phyloP scores from a whole-genome alignment of 805 yeast genomes.

The Saccharomycopsis olivae region DNA sequence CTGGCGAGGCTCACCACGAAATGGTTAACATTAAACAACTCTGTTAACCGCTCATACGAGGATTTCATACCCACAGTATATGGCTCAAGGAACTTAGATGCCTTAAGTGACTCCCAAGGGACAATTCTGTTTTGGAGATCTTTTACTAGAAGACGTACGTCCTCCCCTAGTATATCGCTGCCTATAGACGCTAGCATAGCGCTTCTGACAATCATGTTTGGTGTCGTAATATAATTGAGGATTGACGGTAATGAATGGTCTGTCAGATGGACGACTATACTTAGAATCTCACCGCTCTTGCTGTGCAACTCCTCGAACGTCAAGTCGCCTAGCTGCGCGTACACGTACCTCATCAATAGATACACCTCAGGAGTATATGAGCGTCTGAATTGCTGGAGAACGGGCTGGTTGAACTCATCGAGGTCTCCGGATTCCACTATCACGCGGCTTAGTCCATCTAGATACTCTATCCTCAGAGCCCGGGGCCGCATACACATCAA shows the following conservation, averaged over 20 bases:
- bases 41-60: conserved; percentile 83
- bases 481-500: too few relatives aligned
- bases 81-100: conserved; percentile 40
- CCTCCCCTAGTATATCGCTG: conserved; percentile 47
- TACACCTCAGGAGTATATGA: conserved; percentile 83
- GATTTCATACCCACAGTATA: conserved; percentile 37
- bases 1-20: conserved; percentile 85
- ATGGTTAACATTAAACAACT: conserved; percentile 89
- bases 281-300: conserved; percentile 67
- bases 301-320: conserved; percentile 92
- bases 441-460: too few relatives aligned
- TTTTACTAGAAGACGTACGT: conserved; percentile 47
- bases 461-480: too few relatives aligned
- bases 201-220: conserved; percentile 81
- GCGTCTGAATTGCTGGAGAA: too few relatives aligned
- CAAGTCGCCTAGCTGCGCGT: conserved; percentile 63
- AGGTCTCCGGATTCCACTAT: too few relatives aligned
- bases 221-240: conserved; percentile 84
- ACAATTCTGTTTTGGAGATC: conserved; percentile 54
- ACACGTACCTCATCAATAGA: conserved; percentile 67
- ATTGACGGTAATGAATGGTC: conserved; percentile 59
- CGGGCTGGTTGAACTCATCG: too few relatives aligned
- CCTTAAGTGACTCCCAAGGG: conserved; percentile 44
- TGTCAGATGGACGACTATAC: conserved; percentile 78
- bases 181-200: conserved; percentile 85